Evolutionary conservation across 2,329 filamentous ascomycete genomes (phyloP), one percentile per base, ranked within the genome.

Genomic region (Pseudogymnoascus sp.): DNA sequence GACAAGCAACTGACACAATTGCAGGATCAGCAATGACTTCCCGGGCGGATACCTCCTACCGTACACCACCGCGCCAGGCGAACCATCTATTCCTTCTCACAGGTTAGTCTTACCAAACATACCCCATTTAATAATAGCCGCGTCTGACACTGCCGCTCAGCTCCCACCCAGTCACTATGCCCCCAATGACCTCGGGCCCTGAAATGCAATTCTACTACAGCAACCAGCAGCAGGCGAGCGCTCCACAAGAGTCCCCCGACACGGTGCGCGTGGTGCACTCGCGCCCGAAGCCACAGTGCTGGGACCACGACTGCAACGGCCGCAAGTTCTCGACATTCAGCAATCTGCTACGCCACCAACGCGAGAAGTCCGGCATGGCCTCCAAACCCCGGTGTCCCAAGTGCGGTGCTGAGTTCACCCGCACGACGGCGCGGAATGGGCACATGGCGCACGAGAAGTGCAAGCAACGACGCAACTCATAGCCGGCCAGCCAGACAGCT

Each of bases 251-350:
- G 19, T 68, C 69, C n/a, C 71, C 73, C 23, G 74, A 74, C 55
- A 72, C 83, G 65, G 84, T 89, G 37, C 80, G 88, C 61, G 83
- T 91, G 13, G 79, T 91, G 15, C 86, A 88, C 71, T 85, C 84
- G 66, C 82, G 89, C 65, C 90, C 90, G n/a, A 95, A 95, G 75
- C 91, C 92, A 48, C 90, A 95, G 71, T 96, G 92, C 74, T 97
- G 90, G 89, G 92, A 96, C 63, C 92, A 97, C 70, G 92, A 92
- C 9, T 97, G 92, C 77, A 96, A 96, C 68, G 92, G 92, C 18
- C 85, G 92, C 28, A 89, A 95, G 69, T 97, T 97, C 70, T 95
- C 90, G 15, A 96, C 92, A 3, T 96, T 96, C 71, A 96, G 91
- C 81, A 96, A 96, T 71, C 81, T 96, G 3, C 78, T 96, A 35